Evolutionary conservation across 164 flowering plant species (phyloP).

Genomic region (Chloranthus sessilifolius): DNA sequence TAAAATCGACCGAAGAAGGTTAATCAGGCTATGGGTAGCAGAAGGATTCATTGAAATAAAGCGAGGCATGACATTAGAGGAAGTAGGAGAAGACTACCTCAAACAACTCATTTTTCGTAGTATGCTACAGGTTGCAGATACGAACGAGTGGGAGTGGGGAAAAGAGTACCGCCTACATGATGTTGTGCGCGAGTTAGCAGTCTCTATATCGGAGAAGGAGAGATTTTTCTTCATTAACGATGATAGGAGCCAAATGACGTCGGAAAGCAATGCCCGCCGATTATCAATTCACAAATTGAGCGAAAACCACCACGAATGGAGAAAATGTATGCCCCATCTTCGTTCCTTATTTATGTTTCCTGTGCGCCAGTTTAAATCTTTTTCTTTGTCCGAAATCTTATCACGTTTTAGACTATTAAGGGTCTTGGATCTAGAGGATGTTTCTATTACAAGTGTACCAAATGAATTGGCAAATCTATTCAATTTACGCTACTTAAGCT

Average conservation of each 20-base stretch:
- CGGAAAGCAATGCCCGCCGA: background rate
- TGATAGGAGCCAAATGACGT: background rate
- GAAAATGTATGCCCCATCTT: background rate
- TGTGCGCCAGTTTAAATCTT: slow-evolving; percentile 16
- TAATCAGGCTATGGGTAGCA: background rate
- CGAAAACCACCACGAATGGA: background rate
- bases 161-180: background rate
- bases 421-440: slow-evolving; percentile 34
- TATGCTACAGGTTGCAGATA: background rate
- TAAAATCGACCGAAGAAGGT: background rate
- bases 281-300: background rate
- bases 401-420: slow-evolving; percentile 19
- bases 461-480: slow-evolving; percentile 23
- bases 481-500: slow-evolving; percentile 28
- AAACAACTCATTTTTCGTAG: background rate
- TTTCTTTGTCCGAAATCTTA: background rate
- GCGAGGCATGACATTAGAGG: background rate
- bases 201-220: slow-evolving; percentile 26
- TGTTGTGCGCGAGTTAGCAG: slow-evolving; percentile 41
- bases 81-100: background rate
- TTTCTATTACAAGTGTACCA: slow-evolving; percentile 19
- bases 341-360: slow-evolving; percentile 20
- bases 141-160: background rate
- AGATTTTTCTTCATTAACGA: slow-evolving; percentile 28
- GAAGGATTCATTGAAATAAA: background rate